These are phyloP conservation scores for Phaffomyces thermotolerans DNA, from an alignment of 805 yeast species.

Conservation along the genomic window DNA sequence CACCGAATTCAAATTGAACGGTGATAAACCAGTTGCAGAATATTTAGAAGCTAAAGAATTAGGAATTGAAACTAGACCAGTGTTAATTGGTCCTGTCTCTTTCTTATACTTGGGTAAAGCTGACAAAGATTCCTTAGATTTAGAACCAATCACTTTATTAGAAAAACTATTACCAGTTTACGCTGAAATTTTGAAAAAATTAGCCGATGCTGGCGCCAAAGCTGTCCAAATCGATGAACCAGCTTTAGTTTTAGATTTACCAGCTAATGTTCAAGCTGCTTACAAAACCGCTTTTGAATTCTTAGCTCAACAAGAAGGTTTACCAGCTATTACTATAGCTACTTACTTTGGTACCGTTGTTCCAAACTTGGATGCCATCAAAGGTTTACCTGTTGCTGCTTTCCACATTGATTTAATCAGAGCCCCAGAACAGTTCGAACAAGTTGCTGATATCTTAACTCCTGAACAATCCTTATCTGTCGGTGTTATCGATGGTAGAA, in stretches of 20 bases:
- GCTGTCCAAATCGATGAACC: slow-evolving; percentile 98
- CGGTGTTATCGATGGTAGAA: slow-evolving; percentile 98
- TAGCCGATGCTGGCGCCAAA: slow-evolving; percentile 91
- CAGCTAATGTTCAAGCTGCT: slow-evolving; percentile 75
- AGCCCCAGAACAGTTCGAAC: slow-evolving; percentile 92
- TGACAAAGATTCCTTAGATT: slow-evolving; percentile 93
- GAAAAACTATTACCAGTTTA: slow-evolving; percentile 90
- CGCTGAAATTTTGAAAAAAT: slow-evolving; percentile 79
- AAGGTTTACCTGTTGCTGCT: slow-evolving; percentile 88
- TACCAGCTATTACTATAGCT: slow-evolving; percentile 78
- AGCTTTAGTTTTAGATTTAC: slow-evolving; percentile 87
- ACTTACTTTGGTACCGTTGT: slow-evolving; percentile 98
- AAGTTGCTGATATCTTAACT: slow-evolving; percentile 58
- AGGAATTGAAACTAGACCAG: slow-evolving; percentile 97
- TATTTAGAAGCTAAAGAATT: slow-evolving; percentile 95
- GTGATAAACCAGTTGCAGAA: slow-evolving; percentile 95
- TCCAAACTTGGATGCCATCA: slow-evolving; percentile 89
- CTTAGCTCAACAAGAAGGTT: slow-evolving; percentile 56
- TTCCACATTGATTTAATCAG: slow-evolving; percentile 96
- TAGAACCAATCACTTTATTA: slow-evolving; percentile 86
- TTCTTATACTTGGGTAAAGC: slow-evolving; percentile 94
- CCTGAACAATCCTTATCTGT: slow-evolving; percentile 79
- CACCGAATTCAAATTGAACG: slow-evolving; percentile 92
- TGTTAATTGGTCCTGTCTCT: slow-evolving; percentile 92
- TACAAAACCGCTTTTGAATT: slow-evolving; percentile 81